Percentiles rank a stretch among this genome's conserved stretches.
These are phyloP conservation scores for Tillandsia fasciculata DNA, from an alignment of 176 grass and related monocot species.

Conservation along the genomic window DNA sequence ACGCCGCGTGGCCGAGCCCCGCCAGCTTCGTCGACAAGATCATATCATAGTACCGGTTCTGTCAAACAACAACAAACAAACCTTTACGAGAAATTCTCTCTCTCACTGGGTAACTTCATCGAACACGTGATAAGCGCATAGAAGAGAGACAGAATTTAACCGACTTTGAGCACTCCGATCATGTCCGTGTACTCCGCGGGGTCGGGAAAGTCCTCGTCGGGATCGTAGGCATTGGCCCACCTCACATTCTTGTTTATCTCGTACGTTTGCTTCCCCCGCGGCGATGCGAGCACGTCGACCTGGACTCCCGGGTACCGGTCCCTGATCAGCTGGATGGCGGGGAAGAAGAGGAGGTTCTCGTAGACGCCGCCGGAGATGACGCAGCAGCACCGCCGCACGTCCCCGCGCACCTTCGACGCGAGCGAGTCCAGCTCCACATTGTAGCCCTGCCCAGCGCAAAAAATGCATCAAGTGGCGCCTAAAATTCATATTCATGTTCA, in stretches of 20 bases:
- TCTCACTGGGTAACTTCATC: not conserved
- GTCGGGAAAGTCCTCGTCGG: conserved; percentile 57
- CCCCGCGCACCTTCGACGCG: conserved; percentile 69
- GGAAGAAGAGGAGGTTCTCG: conserved; percentile 96
- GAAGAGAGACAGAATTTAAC: not conserved
- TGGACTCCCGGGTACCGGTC: conserved; percentile 81
- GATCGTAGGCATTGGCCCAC: conserved; percentile 64
- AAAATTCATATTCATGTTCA: too few relatives aligned
- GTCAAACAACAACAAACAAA: not conserved
- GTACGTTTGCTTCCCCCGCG: conserved; percentile 78
- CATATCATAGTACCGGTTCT: conserved; percentile 86
- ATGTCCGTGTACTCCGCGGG: conserved; percentile 73
- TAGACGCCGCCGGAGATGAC: conserved; percentile 74
- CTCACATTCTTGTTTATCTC: conserved; percentile 94
- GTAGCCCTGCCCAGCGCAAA: conserved; percentile 21
- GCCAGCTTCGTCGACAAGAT: conserved; percentile 67
- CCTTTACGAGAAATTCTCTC: not conserved
- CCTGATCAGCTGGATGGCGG: conserved; percentile 70
- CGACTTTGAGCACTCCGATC: conserved; percentile 78
- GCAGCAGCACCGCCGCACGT: conserved; percentile 89
- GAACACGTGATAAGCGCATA: not conserved
- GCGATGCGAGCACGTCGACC: conserved; percentile 57
- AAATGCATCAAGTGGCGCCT: too few relatives aligned
- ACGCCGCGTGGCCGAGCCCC: conserved; percentile 69
- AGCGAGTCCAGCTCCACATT: conserved; percentile 76